phyloP scores from a whole-genome alignment of 1,284 basidiomycete species.

The Baeospora myosura region DNA sequence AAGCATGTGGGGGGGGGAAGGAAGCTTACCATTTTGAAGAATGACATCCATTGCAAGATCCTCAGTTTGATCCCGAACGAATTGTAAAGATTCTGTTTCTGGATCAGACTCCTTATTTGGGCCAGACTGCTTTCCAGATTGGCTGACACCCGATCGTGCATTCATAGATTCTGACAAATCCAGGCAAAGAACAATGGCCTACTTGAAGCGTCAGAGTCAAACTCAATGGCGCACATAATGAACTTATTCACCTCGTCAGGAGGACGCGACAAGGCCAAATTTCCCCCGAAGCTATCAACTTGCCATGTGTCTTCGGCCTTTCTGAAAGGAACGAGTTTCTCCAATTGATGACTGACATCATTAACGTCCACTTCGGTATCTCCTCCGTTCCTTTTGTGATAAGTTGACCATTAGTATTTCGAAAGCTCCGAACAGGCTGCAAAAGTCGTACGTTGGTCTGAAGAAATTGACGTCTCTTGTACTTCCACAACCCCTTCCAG shows the following conservation, averaged over 20 bases:
- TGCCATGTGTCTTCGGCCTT: conserved; percentile 21
- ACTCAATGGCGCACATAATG: not conserved
- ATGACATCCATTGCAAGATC: conserved; percentile 5
- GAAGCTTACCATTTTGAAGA: no score
- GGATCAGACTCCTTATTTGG: conserved; percentile 2
- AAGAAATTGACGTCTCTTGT: conserved; percentile 22
- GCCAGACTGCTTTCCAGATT: conserved; percentile 1
- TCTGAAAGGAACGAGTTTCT: conserved; percentile 14
- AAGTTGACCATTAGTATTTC: not conserved
- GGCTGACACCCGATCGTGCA: conserved; percentile 12
- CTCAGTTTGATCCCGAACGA: no score
- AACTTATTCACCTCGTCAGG: conserved; percentile 17
- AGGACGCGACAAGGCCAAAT: conserved; percentile 11
- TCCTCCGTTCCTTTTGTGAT: conserved; percentile 15
- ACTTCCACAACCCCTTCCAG: conserved; percentile 20
- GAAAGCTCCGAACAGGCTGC: not conserved
- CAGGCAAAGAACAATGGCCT: conserved; percentile 22
- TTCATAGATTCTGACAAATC: conserved; percentile 21
- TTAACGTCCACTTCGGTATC: conserved; percentile 21
- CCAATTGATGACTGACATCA: conserved; percentile 16
- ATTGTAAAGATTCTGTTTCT: no score
- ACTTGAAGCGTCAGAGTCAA: not conserved
- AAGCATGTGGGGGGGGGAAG: no score
- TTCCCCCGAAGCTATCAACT: conserved; percentile 18
- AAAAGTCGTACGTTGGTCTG: conserved; percentile 17